Evolutionary conservation across 2,329 filamentous ascomycete genomes (phyloP), one percentile per base, ranked within the genome.

Genomic region (Xylariaceae sp.): DNA sequence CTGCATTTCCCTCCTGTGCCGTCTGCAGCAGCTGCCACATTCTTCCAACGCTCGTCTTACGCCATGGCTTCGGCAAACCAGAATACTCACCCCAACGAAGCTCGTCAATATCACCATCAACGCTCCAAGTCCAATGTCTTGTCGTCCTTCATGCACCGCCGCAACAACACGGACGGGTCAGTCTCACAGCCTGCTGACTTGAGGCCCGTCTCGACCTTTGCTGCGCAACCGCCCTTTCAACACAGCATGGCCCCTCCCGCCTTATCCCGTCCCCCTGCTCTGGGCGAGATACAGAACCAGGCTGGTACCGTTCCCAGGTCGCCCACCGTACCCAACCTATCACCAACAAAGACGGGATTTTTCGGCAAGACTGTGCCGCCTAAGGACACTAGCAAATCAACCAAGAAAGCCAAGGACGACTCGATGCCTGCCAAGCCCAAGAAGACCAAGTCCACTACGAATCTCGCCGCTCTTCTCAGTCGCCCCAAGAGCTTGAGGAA

Each of bases 361-460:
- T 57, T 55, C 22, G 51, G 55, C 17, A 39, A 57, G 11, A 57
- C 68, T 57, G 62, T 80, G 49, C 76, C 75, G 57, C 68, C 72
- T 2, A 62, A 71, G 18, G 59, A 63, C 19, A 58, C 59, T 38
- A 73, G 67, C 54, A 74, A 75, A 43, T 57, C 39, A 71, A 65
- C 51, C 59, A 11, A 64, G 63, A 51, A 74, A 69, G 68, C 70
- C 49, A 74, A 74, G 57, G 61, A 65, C 31, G 61, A 60, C 48
- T 52, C 57, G 19, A 78, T 79, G 38, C 76, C 78, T 11, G 76
- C 75, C 50, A 87, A 86, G 63, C 81, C 82, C 22, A 86, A 86
- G 63, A 95, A 92, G 73, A 81, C 81, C 35, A 95, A 92, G 68
- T 95, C 91, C 0, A 80, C 87, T 3, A 87, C 87, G 31, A 95